phyloP scores from a whole-genome alignment of 352 stramenopile genomes.

The Chrysophaeum taylorii region DNA sequence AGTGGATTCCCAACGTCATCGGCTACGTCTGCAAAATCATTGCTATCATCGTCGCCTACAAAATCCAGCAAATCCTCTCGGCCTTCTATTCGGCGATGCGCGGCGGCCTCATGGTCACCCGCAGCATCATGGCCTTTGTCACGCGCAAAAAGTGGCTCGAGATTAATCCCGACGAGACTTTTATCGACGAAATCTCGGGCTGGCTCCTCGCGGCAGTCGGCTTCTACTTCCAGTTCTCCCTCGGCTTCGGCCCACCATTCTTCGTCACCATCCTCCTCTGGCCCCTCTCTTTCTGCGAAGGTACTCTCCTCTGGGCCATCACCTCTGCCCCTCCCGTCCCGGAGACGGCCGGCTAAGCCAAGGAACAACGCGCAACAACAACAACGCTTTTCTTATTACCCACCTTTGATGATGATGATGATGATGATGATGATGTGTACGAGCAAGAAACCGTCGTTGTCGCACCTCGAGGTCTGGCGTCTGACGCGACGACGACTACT shows the following conservation, averaged over 20 bases:
- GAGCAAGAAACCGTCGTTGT: too few relatives aligned
- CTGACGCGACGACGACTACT: too few relatives aligned
- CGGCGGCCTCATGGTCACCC: slow-evolving; percentile 19
- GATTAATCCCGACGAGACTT: slow-evolving; percentile 39
- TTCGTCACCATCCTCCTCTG: slow-evolving; percentile 49
- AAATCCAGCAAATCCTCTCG: slow-evolving; percentile 19
- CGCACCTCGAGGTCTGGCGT: too few relatives aligned
- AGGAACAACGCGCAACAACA: too few relatives aligned
- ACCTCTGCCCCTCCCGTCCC: too few relatives aligned
- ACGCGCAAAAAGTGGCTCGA: slow-evolving; percentile 25
- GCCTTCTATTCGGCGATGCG: slow-evolving; percentile 19
- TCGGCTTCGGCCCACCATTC: slow-evolving; percentile 44
- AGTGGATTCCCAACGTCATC: slow-evolving; percentile 18
- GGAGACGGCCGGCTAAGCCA: too few relatives aligned
- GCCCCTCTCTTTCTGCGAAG: slow-evolving; percentile 43
- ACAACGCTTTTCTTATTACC: too few relatives aligned
- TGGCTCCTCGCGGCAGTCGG: slow-evolving; percentile 47
- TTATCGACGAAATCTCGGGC: slow-evolving; percentile 43
- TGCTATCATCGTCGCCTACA: slow-evolving; percentile 20
- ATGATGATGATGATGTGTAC: too few relatives aligned
- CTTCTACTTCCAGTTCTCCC: slow-evolving; percentile 50
- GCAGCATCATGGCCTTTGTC: slow-evolving; percentile 17
- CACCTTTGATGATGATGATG: too few relatives aligned
- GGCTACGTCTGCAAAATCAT: slow-evolving; percentile 17
- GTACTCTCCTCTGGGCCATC: slow-evolving; percentile 40